Conservation (phyloP, 2,329 filamentous ascomycete genomes). For the Chrysosporium queenslandicum region DNA sequence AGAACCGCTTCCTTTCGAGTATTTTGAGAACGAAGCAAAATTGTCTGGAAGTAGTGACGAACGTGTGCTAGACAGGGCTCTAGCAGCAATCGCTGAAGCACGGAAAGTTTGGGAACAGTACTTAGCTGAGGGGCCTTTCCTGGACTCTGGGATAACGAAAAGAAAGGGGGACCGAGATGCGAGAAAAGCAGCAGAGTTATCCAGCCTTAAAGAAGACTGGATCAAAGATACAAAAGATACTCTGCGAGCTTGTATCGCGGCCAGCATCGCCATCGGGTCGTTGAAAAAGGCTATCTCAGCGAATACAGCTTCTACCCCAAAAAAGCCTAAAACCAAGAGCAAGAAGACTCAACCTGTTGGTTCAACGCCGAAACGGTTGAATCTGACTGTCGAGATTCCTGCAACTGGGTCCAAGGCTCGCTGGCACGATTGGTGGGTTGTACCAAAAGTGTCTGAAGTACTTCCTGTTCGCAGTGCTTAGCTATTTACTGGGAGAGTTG, state of each 20-base stretch:
- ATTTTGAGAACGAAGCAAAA: slow-evolving; percentile 43
- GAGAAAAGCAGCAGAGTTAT: slow-evolving; percentile 25
- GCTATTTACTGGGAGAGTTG: background rate
- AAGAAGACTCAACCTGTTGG: slow-evolving; percentile 3
- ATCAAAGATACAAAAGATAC: slow-evolving; percentile 48
- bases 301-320: background rate
- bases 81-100: slow-evolving; percentile 32
- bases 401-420: slow-evolving; percentile 32
- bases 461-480: slow-evolving; percentile 8
- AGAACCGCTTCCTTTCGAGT: slow-evolving; percentile 53
- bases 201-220: slow-evolving; percentile 53
- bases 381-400: slow-evolving; percentile 30
- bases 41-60: slow-evolving; percentile 37
- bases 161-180: background rate
- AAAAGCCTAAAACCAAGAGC: slow-evolving; percentile 2
- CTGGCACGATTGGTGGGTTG: slow-evolving; percentile 40
- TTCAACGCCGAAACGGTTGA: slow-evolving; percentile 14
- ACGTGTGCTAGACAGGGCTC: slow-evolving; percentile 33
- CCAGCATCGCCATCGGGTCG: slow-evolving; percentile 53
- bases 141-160: slow-evolving; percentile 9
- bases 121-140: slow-evolving; percentile 32
- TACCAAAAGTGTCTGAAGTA: slow-evolving; percentile 30
- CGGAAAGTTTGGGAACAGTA: slow-evolving; percentile 37
- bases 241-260: slow-evolving; percentile 60
- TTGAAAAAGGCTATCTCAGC: slow-evolving; percentile 48